phyloP scores from a whole-genome alignment of 2,329 filamentous ascomycete genomes.

The Trichoderma afroharzianum region DNA sequence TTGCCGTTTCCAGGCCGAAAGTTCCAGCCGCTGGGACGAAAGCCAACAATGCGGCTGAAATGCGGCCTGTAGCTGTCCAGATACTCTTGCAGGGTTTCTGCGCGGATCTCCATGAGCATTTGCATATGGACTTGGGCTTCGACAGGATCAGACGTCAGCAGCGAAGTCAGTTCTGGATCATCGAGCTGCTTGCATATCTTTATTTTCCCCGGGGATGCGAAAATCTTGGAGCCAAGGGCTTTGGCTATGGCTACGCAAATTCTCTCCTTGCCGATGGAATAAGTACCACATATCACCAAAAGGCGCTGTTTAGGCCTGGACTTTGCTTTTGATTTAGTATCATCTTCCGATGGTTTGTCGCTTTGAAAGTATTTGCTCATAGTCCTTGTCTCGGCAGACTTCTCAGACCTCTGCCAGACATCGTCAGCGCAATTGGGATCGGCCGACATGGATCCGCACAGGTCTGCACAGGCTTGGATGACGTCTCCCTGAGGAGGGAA shows the following conservation, averaged over 20 bases:
- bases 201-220: conserved; percentile 77
- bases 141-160: conserved; percentile 74
- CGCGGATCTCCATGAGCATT: conserved; percentile 86
- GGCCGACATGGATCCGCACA: conserved; percentile 75
- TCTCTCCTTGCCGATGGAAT: conserved; percentile 96
- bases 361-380: conserved; percentile 54
- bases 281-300: conserved; percentile 90
- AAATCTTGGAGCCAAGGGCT: conserved; percentile 84
- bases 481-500: conserved; percentile 89
- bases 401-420: conserved; percentile 44
- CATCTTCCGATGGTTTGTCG: conserved; percentile 28
- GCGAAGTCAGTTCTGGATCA: conserved; percentile 72
- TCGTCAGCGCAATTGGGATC: conserved; percentile 51
- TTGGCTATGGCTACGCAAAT: conserved; percentile 90
- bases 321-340: conserved; percentile 27
- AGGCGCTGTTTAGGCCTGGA: conserved; percentile 53
- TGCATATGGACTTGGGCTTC: conserved; percentile 98
- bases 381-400: conserved; percentile 39
- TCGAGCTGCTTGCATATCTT: conserved; percentile 80
- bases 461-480: conserved; percentile 78
- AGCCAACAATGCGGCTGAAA: conserved; percentile 84
- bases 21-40: conserved; percentile 91
- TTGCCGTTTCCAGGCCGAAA: conserved; percentile 65
- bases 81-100: conserved; percentile 88
- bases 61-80: conserved; percentile 73